Base-by-base conservation (phyloP, 805 yeast species). In the Saturnispora zaruensis region DNA sequence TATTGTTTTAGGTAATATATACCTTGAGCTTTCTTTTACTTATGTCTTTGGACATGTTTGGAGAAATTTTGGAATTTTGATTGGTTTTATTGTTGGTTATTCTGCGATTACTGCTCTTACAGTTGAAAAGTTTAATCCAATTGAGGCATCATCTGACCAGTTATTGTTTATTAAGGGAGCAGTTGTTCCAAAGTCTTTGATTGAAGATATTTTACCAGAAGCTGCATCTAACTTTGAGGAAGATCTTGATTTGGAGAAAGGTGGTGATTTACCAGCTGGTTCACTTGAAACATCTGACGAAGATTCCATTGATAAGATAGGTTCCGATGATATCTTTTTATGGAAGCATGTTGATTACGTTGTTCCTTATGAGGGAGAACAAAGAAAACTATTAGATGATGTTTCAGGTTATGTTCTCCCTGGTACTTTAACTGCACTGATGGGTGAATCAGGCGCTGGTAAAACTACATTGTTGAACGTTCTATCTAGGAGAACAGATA, bases 401-500 rank as follows among this genome's bases (percentile, higher is more conserved):
- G 65, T 73, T 49, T 69, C 71, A 36, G 77, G 77, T 44, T 72
- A 64, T 57, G 68, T 72, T 57, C 63, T 67, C 21, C 82, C 84
- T 2, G 84, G 84, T 46, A 70, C 75, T 6, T 61, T 78, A 60
- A 78, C 82, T 25, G 83, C 84, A 2, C 62, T 78, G 38, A 78
- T 78, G 82, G 84, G 84, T 53, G 82, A 76, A 57, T 76, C 82
- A 6, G 84, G 84, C 56, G 83, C 84, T 14, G 84, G 84, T 59
- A 78, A 78, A 59, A 78, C 84, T 0, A 78, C 84, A 4, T 64
- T 78, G 48, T 67, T 78, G 54, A 78, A 78, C 56, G 73, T 74
- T 38, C 63, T 78, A 52, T 74, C 81, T 44, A 75, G 74, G 58
- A 68, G 84, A 59, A 66, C 70, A 46, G 72, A 73, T 43, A 65